Base-by-base conservation (phyloP, 805 yeast genomes). In the Barnettozyma californica region DNA sequence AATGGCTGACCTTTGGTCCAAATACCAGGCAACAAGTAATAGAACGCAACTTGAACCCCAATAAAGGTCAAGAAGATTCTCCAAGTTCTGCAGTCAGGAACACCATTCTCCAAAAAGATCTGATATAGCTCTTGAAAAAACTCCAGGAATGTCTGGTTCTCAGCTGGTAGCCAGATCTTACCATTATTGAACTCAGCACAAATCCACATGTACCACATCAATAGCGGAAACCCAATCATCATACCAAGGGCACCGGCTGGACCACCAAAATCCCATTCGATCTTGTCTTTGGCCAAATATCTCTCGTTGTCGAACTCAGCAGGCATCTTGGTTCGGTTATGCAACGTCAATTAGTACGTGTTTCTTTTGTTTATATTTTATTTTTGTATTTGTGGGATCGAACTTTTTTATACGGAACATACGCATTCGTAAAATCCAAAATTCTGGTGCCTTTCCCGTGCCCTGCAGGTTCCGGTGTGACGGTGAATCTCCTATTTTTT, bases 121-220 rank as follows among this genome's bases (percentile, higher is more conserved):
- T 57, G 68, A 61, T 69, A 73, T 54, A 80, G 64, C 49, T 71
- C 75, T 43, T 48, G 52, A 11, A 75, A 49, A 59, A 80, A 89
- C 31, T 74, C 74, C 9, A 18, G 27, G 44, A 60, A 47, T 8
- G 77, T 59, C 66, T 85, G 80, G 44, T 70, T 81, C 4, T 64
- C 73, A 0, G 65, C 62, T 3, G 97, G 97, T 66, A 74, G 68
- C 21, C 96, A 89, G 26, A 87, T 75, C 43, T 70, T 61, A 1
- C 96, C 96, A 53, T 71, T 71, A 68, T 89, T 88, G 66, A 84
- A 90, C 53, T 79, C 78, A 45, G 94, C 92, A 60, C 89, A 77
- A 47, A 92, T 82, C 95, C 96, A 92, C 94, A 94, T 85, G 69
- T 94, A 94, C 76, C 84, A 88, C 99, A 94, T 94, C 62, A 94